These are phyloP conservation scores for Suhomyces guaymorum DNA, from an alignment of 1,139 yeast genomes.

Conservation along the genomic window DNA sequence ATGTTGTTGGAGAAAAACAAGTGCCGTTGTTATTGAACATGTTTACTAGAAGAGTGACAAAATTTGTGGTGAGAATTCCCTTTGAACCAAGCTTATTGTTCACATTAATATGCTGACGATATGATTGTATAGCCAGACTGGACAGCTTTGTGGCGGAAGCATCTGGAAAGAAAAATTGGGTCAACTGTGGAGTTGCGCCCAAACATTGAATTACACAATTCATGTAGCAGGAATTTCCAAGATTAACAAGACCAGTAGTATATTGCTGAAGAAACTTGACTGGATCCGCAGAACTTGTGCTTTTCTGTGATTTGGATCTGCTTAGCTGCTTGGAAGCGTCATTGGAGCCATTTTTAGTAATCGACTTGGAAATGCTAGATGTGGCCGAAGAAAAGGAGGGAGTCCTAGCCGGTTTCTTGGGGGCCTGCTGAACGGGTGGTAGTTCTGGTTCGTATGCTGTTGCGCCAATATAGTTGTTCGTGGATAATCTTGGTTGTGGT, in stretches of 20 bases:
- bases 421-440: conserved; percentile 18
- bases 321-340: not conserved
- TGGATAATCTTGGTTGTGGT: not conserved
- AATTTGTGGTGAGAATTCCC: conserved; percentile 76
- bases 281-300: conserved; percentile 17
- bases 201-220: conserved; percentile 89
- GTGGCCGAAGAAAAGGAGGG: conserved; percentile 2
- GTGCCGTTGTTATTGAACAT: conserved; percentile 55
- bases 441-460: conserved; percentile 6
- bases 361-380: conserved; percentile 3
- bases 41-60: conserved; percentile 62
- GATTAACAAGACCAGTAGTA: conserved; percentile 66
- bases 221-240: conserved; percentile 94
- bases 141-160: conserved; percentile 10
- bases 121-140: conserved; percentile 39
- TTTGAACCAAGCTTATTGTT: conserved; percentile 79
- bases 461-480: conserved; percentile 1
- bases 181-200: conserved; percentile 46
- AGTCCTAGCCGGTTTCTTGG: conserved; percentile 9
- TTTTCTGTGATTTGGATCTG: not conserved
- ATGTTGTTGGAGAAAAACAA: conserved; percentile 54
- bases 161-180: conserved; percentile 43
- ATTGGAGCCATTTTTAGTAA: conserved; percentile 1
- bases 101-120: conserved; percentile 70
- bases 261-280: conserved; percentile 33